A percentile compares a stretch with the other conserved stretches of the same genome.
Evolutionary conservation across 2,329 filamentous ascomycete genomes (phyloP).

Genomic region (Cercospora brassicicola): DNA sequence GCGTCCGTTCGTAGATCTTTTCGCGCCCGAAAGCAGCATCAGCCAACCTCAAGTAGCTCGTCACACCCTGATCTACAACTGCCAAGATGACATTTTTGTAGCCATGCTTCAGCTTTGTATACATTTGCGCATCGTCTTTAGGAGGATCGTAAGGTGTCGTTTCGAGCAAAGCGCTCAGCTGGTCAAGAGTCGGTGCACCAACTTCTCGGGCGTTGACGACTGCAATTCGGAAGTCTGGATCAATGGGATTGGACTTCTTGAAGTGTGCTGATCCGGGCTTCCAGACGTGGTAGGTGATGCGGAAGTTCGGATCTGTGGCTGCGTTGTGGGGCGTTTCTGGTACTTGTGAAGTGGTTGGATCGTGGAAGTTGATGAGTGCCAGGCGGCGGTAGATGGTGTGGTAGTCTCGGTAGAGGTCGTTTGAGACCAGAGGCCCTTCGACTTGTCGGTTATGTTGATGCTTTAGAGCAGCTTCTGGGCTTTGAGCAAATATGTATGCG

Average conservation of each 20-base stretch:
- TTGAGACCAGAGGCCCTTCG: conserved; percentile 49
- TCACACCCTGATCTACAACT: conserved; percentile 83
- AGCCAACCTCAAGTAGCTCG: conserved; percentile 79
- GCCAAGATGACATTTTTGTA: conserved; percentile 81
- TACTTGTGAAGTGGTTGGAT: conserved; percentile 48
- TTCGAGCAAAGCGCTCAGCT: conserved; percentile 70
- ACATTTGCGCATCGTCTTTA: conserved; percentile 55
- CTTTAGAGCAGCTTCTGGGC: not conserved
- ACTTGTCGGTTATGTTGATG: conserved; percentile 34
- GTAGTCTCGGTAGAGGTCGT: conserved; percentile 58
- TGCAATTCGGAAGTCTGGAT: conserved; percentile 80
- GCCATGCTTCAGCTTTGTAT: conserved; percentile 79
- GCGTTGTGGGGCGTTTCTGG: conserved; percentile 36
- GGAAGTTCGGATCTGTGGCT: conserved; percentile 56
- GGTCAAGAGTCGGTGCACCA: conserved; percentile 67
- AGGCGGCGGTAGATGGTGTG: conserved; percentile 73
- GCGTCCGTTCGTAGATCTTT: conserved; percentile 63
- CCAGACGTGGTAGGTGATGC: conserved; percentile 78
- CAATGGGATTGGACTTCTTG: conserved; percentile 74
- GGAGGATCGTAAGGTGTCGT: conserved; percentile 69
- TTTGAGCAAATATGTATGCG: conserved; percentile 20
- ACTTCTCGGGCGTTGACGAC: conserved; percentile 75
- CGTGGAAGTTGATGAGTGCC: conserved; percentile 69
- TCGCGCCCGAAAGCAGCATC: conserved; percentile 77
- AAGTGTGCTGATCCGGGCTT: conserved; percentile 66